These are phyloP conservation scores for Tricholoma bakamatsutake DNA, from an alignment of 768 basidiomycete species.

Conservation along the genomic window DNA sequence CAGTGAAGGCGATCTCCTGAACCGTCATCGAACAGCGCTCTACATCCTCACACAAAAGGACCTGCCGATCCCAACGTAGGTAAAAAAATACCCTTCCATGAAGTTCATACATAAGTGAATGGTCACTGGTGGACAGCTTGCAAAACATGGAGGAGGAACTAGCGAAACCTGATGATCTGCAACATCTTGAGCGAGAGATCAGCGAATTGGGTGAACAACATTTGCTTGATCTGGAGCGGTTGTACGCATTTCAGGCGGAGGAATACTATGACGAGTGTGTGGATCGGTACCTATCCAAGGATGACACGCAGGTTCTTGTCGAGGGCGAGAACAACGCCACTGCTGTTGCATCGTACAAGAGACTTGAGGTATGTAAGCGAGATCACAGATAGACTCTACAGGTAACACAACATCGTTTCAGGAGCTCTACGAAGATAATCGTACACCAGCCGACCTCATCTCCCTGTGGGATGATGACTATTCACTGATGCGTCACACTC, in stretches of 20 bases:
- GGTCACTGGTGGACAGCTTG: slow-evolving; percentile 22
- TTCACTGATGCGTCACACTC: slow-evolving; percentile 24
- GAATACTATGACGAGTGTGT: slow-evolving; percentile 30
- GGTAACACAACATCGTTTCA: slow-evolving; percentile 6
- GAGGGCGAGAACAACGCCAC: slow-evolving; percentile 17
- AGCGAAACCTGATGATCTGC: slow-evolving; percentile 22
- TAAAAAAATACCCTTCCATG: background rate
- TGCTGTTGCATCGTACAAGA: slow-evolving; percentile 14
- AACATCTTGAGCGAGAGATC: slow-evolving; percentile 23
- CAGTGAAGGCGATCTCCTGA: slow-evolving; percentile 14
- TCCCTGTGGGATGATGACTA: slow-evolving; percentile 25
- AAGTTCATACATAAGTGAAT: background rate
- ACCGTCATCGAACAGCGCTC: slow-evolving; percentile 30
- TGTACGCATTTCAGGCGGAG: slow-evolving; percentile 30
- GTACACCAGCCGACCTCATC: slow-evolving; percentile 11
- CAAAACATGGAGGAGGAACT: slow-evolving; percentile 30
- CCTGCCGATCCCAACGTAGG: slow-evolving; percentile 35
- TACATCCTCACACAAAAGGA: slow-evolving; percentile 36
- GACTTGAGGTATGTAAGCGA: slow-evolving; percentile 16
- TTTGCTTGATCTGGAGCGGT: slow-evolving; percentile 28
- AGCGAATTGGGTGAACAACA: slow-evolving; percentile 24
- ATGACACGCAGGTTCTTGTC: slow-evolving; percentile 19
- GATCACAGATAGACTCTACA: background rate
- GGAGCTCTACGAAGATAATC: slow-evolving; percentile 21
- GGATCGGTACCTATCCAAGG: slow-evolving; percentile 28